These are phyloP conservation scores for Guillardia theta DNA, from an alignment of 78 protist species.

Conservation along the genomic window DNA sequence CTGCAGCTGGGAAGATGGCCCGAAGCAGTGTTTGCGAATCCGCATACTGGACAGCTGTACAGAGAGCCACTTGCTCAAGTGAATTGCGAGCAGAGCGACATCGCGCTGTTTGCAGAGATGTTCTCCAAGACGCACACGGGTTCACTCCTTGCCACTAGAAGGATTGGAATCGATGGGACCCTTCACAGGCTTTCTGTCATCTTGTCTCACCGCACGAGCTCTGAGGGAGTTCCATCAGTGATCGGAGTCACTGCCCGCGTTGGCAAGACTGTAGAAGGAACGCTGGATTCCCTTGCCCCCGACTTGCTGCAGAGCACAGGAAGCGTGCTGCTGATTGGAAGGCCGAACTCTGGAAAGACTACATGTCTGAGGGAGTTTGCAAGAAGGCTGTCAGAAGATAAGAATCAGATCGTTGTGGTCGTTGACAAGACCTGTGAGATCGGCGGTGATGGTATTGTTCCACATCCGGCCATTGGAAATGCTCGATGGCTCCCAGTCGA, in stretches of 20 bases:
- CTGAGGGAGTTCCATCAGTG: not conserved
- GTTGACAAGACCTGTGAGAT: constrained; percentile 19
- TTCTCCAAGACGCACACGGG: not conserved
- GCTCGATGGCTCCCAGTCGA: constrained; percentile 16
- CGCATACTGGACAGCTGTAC: not conserved
- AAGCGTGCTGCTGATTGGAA: not conserved
- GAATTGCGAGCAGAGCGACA: constrained; percentile 4
- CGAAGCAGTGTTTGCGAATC: not conserved
- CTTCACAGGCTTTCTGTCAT: not conserved
- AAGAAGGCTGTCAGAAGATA: not conserved
- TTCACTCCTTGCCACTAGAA: not conserved
- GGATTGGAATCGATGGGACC: not conserved
- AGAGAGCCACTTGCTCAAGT: not conserved
- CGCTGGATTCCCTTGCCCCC: not conserved
- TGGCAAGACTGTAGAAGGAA: not conserved
- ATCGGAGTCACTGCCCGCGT: constrained; percentile 30
- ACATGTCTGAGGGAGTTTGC: not conserved
- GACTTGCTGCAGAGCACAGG: not conserved
- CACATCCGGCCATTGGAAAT: not conserved
- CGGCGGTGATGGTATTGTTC: not conserved
- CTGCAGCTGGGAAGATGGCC: not conserved
- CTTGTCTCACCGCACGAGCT: not conserved
- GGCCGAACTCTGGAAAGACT: constrained; percentile 13
- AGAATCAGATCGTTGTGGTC: not conserved
- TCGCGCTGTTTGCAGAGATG: not conserved